Evolutionary conservation across 2,329 filamentous ascomycete species (phyloP), one percentile per base, ranked within the genome.

Genomic region (Sporothrix phasma): DNA sequence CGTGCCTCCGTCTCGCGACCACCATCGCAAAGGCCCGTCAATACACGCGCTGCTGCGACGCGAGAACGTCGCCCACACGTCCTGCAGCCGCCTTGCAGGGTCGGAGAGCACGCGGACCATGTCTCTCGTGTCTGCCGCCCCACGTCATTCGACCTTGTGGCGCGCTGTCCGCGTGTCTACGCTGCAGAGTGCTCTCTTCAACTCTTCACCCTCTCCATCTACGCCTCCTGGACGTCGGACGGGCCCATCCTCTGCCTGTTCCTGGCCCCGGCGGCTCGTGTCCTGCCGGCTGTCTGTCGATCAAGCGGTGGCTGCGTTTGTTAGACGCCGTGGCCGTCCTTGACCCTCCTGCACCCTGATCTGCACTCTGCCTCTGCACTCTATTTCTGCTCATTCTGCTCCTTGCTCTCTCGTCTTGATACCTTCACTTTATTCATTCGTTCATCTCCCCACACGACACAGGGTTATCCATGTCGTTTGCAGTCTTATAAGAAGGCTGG

Each of bases 1-100:
- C 41, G 39, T 34, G 39, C 56, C 46, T 60, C 19, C 15, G 3
- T 19, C 11, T 31, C 24, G 24, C 17, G 39, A 29, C 29, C 29
- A 58, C 29, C 26, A 58, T 41, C 41, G 15, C 15, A 26, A 17
- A 11, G 10, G 8, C n/a, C n/a, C n/a, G n/a, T 45, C 34, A 46
- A 46, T 60, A 46, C 56, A 60, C 56, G 56, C 56, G 56, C 58
- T 61, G 54, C 22, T 58, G 22, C 54, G 5, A 56, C 51, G 5
- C 51, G 39, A 56, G 19, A 39, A 24, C 8, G 15, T 24, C n/a
- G 24, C 19, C 34, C 24, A 56, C 31, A 56, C 31, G 51, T 24
- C 31, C 31, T 24, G 31, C n/a, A 54, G 49, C 19, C 51, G 51
- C 51, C 51, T 54, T 10, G 31, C 19, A 24, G n/a, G 15, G 31